Percentiles rank a stretch among this genome's conserved stretches.
These are phyloP conservation scores for Biscogniauxia marginata DNA, from an alignment of 2,329 filamentous ascomycete species.

Conservation along the genomic window DNA sequence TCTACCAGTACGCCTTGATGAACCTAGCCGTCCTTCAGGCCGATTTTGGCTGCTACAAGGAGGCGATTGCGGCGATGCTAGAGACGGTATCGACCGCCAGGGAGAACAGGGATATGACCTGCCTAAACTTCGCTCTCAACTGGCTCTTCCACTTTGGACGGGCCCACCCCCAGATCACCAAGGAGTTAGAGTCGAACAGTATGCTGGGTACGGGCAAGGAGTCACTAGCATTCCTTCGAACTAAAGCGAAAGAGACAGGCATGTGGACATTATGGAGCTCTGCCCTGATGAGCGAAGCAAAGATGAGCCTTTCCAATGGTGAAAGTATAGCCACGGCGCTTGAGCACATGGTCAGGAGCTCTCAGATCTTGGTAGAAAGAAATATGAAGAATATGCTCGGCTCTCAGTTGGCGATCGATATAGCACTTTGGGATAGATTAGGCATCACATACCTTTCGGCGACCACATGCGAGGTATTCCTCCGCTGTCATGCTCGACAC, in stretches of 20 bases:
- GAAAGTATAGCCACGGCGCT: conserved; percentile 62
- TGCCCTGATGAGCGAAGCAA: conserved; percentile 81
- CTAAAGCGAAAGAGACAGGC: conserved; percentile 80
- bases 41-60: conserved; percentile 87
- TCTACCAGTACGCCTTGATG: conserved; percentile 92
- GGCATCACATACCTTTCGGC: conserved; percentile 59
- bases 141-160: conserved; percentile 97
- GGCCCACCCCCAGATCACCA: conserved; percentile 74
- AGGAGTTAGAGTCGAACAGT: conserved; percentile 66
- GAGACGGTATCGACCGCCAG: conserved; percentile 93
- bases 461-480: conserved; percentile 69
- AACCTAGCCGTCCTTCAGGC: conserved; percentile 92
- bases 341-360: conserved; percentile 79
- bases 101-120: conserved; percentile 88
- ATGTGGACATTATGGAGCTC: conserved; percentile 86
- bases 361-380: conserved; percentile 76
- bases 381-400: conserved; percentile 72
- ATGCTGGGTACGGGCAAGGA: conserved; percentile 79
- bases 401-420: conserved; percentile 68
- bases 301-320: conserved; percentile 71
- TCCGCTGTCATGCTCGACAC: conserved; percentile 64
- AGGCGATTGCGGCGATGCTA: conserved; percentile 91
- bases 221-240: conserved; percentile 77
- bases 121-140: conserved; percentile 90
- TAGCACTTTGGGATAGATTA: conserved; percentile 73